Conservation (phyloP, 331 rosid species). For the Quercus tomentella region DNA sequence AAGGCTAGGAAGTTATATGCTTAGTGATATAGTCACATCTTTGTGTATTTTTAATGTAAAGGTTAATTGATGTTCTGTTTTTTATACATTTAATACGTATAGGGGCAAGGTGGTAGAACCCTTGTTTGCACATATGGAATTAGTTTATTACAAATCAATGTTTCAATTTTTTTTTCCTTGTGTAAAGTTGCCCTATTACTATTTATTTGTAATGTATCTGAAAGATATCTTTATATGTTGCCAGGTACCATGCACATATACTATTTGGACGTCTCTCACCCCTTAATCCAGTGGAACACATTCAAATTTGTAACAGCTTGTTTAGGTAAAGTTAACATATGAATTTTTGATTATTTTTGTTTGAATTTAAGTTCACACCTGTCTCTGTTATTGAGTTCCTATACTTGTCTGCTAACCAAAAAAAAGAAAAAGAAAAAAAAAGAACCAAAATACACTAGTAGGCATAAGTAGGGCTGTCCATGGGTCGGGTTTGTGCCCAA, state of each 20-base stretch:
- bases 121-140: neutral
- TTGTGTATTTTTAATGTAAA: neutral
- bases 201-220: neutral
- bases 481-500: too few species aligned
- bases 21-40: neutral
- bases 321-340: constrained; percentile 58
- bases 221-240: constrained; percentile 8
- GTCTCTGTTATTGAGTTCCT: neutral
- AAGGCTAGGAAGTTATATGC: neutral
- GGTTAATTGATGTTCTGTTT: neutral
- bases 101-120: neutral
- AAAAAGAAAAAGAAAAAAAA: too few species aligned
- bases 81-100: neutral
- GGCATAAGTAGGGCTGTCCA: neutral
- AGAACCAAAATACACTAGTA: too few species aligned
- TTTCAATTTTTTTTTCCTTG: neutral
- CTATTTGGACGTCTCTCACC: constrained; percentile 76
- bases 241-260: constrained; percentile 86
- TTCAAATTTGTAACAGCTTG: constrained; percentile 76
- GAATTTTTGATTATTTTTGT: neutral
- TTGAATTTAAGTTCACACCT: neutral
- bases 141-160: too few species aligned
- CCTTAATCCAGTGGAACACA: constrained; percentile 86
- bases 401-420: neutral
- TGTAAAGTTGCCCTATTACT: neutral